These are phyloP conservation scores for Tolypocladium album DNA, from an alignment of 2,329 filamentous ascomycete genomes.

Conservation along the genomic window DNA sequence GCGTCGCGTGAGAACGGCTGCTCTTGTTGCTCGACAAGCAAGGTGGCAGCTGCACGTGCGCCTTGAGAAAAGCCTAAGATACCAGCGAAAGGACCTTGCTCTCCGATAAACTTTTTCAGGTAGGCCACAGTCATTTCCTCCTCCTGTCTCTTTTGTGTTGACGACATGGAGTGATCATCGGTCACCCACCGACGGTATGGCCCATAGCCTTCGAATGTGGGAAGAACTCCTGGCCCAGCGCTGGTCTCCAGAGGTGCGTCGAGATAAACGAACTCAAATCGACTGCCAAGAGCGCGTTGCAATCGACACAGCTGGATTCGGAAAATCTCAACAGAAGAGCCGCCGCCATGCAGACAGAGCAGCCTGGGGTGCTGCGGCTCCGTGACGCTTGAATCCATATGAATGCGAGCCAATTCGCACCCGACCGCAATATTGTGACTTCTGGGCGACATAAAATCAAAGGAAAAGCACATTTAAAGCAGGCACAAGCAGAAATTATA, in stretches of 20 bases:
- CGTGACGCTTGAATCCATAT: neutral
- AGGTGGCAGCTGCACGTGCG: neutral
- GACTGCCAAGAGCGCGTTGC: neutral
- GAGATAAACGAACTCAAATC: neutral
- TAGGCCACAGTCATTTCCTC: neutral
- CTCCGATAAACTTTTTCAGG: neutral
- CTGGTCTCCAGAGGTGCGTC: neutral
- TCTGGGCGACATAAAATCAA: neutral
- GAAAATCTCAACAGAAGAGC: neutral
- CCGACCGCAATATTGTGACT: neutral
- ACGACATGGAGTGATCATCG: neutral
- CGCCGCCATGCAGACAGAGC: neutral
- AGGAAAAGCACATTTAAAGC: neutral
- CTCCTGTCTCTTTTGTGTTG: neutral
- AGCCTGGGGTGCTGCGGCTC: neutral
- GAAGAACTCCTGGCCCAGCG: neutral
- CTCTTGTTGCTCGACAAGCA: neutral
- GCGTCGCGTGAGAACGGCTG: neutral
- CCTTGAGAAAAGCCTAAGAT: neutral
- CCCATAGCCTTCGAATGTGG: neutral
- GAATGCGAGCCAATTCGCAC: neutral
- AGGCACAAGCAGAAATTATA: neutral
- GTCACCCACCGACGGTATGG: neutral
- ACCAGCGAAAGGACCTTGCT: neutral
- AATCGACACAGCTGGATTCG: neutral